These are phyloP conservation scores for Tillandsia fasciculata DNA, from an alignment of 176 grass and related monocot species.

Conservation along the genomic window DNA sequence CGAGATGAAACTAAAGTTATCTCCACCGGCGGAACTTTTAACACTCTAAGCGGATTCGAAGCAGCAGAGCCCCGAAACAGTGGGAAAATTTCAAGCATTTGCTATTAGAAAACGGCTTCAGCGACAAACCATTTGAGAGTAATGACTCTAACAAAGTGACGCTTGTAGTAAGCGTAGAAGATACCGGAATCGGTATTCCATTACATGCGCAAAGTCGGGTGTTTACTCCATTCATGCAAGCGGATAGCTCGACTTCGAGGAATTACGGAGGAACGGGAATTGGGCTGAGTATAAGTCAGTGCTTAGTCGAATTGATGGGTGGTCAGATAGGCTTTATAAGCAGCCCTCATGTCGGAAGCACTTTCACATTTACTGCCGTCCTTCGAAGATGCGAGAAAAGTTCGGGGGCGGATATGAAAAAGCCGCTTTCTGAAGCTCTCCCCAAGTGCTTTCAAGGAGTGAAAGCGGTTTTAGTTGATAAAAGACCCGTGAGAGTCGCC, in stretches of 20 bases:
- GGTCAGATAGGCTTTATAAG: constrained; percentile 91
- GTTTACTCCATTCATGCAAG: constrained; percentile 97
- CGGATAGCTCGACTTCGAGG: constrained; percentile 89
- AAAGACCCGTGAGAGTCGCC: constrained; percentile 62
- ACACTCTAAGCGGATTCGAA: constrained; percentile 88
- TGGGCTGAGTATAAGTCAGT: constrained; percentile 91
- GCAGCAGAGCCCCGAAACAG: constrained; percentile 78
- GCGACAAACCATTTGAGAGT: constrained; percentile 26
- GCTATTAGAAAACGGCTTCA: constrained; percentile 39
- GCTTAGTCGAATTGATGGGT: constrained; percentile 78
- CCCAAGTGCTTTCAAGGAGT: constrained; percentile 67
- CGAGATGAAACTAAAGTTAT: constrained; percentile 39
- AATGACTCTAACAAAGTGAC: constrained; percentile 47
- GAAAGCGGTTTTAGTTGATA: constrained; percentile 66
- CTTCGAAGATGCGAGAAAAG: constrained; percentile 39
- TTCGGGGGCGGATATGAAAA: constrained; percentile 40
- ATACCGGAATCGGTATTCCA: constrained; percentile 94
- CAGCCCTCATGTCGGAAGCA: constrained; percentile 65
- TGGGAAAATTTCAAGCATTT: constrained; percentile 85
- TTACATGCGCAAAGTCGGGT: constrained; percentile 65
- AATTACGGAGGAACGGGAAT: constrained; percentile 92
- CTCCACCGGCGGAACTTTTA: constrained; percentile 28
- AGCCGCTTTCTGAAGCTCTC: constrained; percentile 43
- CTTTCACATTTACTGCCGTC: constrained; percentile 76
- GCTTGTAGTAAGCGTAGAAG: constrained; percentile 86